Percentiles rank a stretch among this genome's conserved stretches.
Conservation (phyloP, 1,139 yeast species). For the Sugiyamaella novakii region DNA sequence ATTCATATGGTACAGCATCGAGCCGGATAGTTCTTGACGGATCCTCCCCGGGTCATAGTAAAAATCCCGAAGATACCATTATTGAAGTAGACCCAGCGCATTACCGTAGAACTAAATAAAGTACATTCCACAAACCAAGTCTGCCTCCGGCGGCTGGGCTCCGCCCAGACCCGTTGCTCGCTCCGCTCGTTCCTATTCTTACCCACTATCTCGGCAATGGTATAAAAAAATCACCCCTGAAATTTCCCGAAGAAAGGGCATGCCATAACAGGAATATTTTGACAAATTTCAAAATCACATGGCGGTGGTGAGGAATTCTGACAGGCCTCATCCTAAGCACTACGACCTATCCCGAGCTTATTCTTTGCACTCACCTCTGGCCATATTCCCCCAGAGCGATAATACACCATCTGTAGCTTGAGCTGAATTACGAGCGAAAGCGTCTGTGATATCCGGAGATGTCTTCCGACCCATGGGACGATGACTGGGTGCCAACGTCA, state of each 20-base stretch:
- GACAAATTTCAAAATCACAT: not conserved
- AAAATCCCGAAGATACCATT: slow-evolving; percentile 4
- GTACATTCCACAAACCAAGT: not conserved
- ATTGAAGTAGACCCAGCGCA: slow-evolving; percentile 11
- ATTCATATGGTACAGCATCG: slow-evolving; percentile 3
- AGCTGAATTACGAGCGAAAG: too few species aligned
- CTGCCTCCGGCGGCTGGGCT: not conserved
- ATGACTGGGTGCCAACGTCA: slow-evolving; percentile 15
- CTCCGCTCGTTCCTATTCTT: too few species aligned
- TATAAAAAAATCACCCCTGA: slow-evolving; percentile 9
- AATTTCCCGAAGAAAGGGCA: not conserved
- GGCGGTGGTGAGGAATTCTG: too few species aligned
- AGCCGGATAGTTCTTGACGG: slow-evolving; percentile 8
- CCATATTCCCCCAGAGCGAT: too few species aligned
- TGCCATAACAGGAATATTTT: not conserved
- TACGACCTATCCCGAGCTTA: too few species aligned
- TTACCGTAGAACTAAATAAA: slow-evolving; percentile 8
- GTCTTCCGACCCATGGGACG: slow-evolving; percentile 18
- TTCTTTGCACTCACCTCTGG: too few species aligned
- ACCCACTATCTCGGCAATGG: too few species aligned
- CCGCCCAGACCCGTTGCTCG: not conserved
- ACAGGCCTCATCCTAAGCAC: too few species aligned
- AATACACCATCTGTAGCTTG: too few species aligned
- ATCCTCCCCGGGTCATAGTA: not conserved
- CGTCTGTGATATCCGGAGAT: too few species aligned